Percentiles rank a stretch among this genome's conserved stretches.
Evolutionary conservation across 108 stramenopile genomes (phyloP).

Genomic region (Schizochytrium sp.): DNA sequence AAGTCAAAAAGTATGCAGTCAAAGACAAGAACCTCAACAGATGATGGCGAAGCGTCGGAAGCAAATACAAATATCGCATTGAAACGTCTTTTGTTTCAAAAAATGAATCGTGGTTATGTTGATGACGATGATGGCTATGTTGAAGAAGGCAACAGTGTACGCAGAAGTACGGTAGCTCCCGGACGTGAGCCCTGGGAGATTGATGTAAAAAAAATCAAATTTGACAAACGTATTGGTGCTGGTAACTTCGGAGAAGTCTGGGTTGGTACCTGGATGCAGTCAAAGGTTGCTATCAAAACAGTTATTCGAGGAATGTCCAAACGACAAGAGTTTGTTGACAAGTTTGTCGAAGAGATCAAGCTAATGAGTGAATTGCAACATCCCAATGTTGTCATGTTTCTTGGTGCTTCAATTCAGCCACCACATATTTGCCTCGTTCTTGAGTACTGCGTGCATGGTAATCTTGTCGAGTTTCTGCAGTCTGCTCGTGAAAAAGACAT

Average conservation of each 20-base stretch:
- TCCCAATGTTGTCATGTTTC: conserved; percentile 73
- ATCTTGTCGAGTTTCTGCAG: conserved; percentile 59
- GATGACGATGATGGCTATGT: conserved; percentile 37
- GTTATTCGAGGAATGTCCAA: not conserved
- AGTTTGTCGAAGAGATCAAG: conserved; percentile 63
- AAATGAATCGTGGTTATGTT: conserved; percentile 13
- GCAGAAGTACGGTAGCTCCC: not conserved
- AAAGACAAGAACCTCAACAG: not conserved
- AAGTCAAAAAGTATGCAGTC: not conserved
- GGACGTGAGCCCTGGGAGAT: conserved; percentile 61
- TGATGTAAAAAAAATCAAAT: conserved; percentile 59
- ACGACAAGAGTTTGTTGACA: conserved; percentile 29
- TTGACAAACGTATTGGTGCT: conserved; percentile 57
- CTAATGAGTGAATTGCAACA: conserved; percentile 67
- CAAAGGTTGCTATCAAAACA: conserved; percentile 63
- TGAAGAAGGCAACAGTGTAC: not conserved
- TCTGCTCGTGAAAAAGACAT: not conserved
- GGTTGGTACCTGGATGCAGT: conserved; percentile 62
- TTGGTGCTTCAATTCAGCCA: conserved; percentile 67
- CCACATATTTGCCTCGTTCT: conserved; percentile 67
- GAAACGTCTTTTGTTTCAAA: conserved; percentile 53
- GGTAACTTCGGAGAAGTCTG: conserved; percentile 68
- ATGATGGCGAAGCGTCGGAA: not conserved
- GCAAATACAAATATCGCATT: not conserved
- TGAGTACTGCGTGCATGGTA: conserved; percentile 66